phyloP scores from a whole-genome alignment of 1,284 basidiomycete genomes.

The Rhodotorula sp. region DNA sequence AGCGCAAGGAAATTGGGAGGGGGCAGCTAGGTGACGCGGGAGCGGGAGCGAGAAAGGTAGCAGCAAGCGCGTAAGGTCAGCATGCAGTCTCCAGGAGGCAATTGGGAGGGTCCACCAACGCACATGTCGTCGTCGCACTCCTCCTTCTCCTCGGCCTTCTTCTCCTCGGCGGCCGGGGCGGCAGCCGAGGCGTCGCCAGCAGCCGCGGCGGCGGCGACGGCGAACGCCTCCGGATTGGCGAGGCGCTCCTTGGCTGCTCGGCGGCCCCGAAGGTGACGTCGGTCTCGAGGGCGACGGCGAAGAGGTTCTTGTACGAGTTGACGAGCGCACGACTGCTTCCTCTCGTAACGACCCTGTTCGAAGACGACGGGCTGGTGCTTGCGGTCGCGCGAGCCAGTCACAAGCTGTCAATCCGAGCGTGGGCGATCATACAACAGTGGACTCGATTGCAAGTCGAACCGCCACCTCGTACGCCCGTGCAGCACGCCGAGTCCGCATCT shows the following conservation, averaged over 20 bases:
- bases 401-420: no score
- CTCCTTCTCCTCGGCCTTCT: slow-evolving; percentile 64
- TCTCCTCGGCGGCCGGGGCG: slow-evolving; percentile 61
- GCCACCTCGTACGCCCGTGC: no score
- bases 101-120: neutral
- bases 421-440: no score
- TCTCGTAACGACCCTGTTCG: no score
- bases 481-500: neutral
- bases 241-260: slow-evolving; percentile 95
- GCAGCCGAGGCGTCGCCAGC: slow-evolving; percentile 60
- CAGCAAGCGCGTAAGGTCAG: no score
- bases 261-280: slow-evolving; percentile 94
- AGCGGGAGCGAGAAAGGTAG: no score
- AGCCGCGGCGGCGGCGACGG: slow-evolving; percentile 66
- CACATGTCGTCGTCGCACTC: slow-evolving; percentile 64
- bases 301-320: slow-evolving; percentile 98
- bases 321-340: slow-evolving; percentile 62
- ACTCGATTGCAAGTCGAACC: no score
- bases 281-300: slow-evolving; percentile 79
- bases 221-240: slow-evolving; percentile 95
- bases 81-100: no score
- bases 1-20: no score
- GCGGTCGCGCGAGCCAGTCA: no score
- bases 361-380: no score
- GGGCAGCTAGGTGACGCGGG: no score